Percentiles rank a stretch among this genome's conserved stretches.
Evolutionary conservation across 768 basidiomycete genomes (phyloP).

Genomic region (Inosperma sp.): DNA sequence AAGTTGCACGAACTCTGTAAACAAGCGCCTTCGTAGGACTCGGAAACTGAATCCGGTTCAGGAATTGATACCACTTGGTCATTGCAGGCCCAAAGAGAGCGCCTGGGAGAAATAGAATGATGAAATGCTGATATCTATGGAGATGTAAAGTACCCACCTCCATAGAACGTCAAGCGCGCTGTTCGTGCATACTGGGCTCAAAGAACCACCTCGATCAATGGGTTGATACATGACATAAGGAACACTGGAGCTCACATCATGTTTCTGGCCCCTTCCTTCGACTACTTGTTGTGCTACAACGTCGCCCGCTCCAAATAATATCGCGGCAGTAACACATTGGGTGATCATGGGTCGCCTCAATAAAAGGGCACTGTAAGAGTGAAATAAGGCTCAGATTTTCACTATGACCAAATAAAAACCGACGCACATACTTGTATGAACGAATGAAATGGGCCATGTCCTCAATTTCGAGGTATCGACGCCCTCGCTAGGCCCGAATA

Average conservation of each 20-base stretch:
- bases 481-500: too few relatives aligned
- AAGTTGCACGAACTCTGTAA: conserved; percentile 51
- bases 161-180: conserved; percentile 64
- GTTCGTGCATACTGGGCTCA: conserved; percentile 50
- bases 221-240: not conserved
- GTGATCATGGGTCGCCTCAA: conserved; percentile 57
- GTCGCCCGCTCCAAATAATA: conserved; percentile 73
- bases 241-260: conserved; percentile 62
- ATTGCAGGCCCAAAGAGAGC: conserved; percentile 75
- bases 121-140: not conserved
- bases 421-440: conserved; percentile 36
- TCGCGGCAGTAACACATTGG: conserved; percentile 59
- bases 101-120: conserved; percentile 33
- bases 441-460: conserved; percentile 34
- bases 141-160: conserved; percentile 43
- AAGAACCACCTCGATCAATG: not conserved
- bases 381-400: not conserved
- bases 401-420: not conserved
- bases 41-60: conserved; percentile 67
- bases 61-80: conserved; percentile 75
- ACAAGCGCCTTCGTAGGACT: conserved; percentile 53
- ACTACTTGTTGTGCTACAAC: conserved; percentile 83
- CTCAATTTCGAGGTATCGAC: too few relatives aligned
- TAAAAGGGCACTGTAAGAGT: conserved; percentile 45
- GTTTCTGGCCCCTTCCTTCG: conserved; percentile 63